These are phyloP conservation scores for Ganoderma sinense DNA, from an alignment of 1,284 basidiomycete species.

Conservation along the genomic window DNA sequence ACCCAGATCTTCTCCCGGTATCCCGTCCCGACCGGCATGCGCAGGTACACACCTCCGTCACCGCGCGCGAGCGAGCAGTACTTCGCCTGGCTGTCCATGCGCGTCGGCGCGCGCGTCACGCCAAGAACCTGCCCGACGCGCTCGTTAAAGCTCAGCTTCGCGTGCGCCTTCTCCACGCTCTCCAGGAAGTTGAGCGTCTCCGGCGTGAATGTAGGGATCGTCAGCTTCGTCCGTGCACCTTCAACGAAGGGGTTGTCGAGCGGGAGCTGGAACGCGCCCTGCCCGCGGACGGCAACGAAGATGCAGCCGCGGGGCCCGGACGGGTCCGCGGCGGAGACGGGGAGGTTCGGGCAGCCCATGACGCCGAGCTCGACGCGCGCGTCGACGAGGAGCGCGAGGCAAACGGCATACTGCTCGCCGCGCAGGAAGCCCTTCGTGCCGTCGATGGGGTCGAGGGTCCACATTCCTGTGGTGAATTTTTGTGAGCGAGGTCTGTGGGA, in stretches of 20 bases:
- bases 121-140: constrained; percentile 77
- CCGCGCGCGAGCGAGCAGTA: constrained; percentile 91
- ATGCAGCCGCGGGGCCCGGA: constrained; percentile 77
- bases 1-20: constrained; percentile 57
- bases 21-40: constrained; percentile 80
- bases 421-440: constrained; percentile 96
- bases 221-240: constrained; percentile 50
- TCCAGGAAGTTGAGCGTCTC: constrained; percentile 82
- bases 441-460: constrained; percentile 94
- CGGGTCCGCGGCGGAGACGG: constrained; percentile 62
- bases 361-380: constrained; percentile 88
- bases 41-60: constrained; percentile 89
- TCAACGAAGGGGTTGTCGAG: constrained; percentile 28
- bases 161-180: constrained; percentile 93
- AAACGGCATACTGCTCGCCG: constrained; percentile 97
- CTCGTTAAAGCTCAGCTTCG: constrained; percentile 86
- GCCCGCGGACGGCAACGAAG: constrained; percentile 85
- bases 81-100: constrained; percentile 99
- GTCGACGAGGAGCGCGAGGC: constrained; percentile 90
- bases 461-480: constrained; percentile 63
- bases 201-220: constrained; percentile 53
- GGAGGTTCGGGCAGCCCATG: constrained; percentile 96
- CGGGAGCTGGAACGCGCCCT: constrained; percentile 81
- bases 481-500: background rate
- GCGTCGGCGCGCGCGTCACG: constrained; percentile 72